Base-by-base conservation (phyloP, 2,329 filamentous ascomycete species). In the Fusarium redolens region DNA sequence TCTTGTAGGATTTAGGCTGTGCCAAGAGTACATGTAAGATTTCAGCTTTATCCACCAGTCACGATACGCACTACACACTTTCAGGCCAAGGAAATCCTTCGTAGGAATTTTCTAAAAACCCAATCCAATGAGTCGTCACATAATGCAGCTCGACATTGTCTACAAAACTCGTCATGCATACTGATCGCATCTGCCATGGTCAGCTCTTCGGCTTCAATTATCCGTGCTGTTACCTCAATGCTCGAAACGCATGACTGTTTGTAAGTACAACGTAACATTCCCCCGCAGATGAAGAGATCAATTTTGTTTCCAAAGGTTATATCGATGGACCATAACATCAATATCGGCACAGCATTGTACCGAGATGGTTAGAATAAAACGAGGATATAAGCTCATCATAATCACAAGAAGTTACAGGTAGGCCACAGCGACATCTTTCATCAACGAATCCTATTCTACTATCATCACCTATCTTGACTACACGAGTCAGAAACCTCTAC, bases 1-100 rank as follows among this genome's bases (percentile, higher is more conserved):
- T 57, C 37, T 17, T 35, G 51, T 47, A 58, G 60, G 60, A 62
- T 62, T 41, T 14, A 57, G 60, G 51, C 52, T 62, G n/a, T 31
- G 37, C 10, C 28, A 31, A 25, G 41, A 43, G 3, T 28, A 28
- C 51, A 62, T 47, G 17, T 38, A 38, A 33, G 40, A 43, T 18
- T 17, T 15, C 22, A 8, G 13, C 31, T 57, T 62, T 57, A 31
- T 62, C 51, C 51, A 62, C 43, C 43, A 62, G 22, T 58, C 10
- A 40, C 10, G 4, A 48, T 7, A 15, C 20, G 12, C 25, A 35
- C 58, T 44, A 55, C 15, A 17, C 15, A 25, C n/a, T 14, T 30
- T 37, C 48, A 30, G 30, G 38, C 1, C 20, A 31, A 61, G 25
- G 17, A 33, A 44, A 56, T 55, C 38, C 58, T 61, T 43, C 48